Evolutionary conservation across 2,329 filamentous ascomycete genomes (phyloP), one percentile per base, ranked within the genome.

Genomic region (Arthrobotrys megalospora): DNA sequence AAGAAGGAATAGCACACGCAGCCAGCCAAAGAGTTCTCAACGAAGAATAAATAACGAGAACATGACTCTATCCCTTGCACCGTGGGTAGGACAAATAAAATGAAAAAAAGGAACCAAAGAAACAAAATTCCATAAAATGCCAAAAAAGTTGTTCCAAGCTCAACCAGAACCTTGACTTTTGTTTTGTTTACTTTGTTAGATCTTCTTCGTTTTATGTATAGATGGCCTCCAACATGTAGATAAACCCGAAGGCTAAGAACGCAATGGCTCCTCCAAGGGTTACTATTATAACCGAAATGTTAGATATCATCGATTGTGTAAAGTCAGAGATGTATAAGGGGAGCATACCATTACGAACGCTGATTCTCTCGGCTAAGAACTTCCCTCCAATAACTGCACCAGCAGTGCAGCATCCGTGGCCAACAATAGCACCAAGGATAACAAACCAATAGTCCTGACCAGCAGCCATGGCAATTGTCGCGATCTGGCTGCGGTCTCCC

Each of bases 381-480:
- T 93, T 89, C 10, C 96, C 96, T 50, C 96, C 96, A 78, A 99
- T 88, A 45, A 99, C 96, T 48, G 96, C 96, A 21, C 93, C 91
- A 55, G 92, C 91, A 6, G 96, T 98, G 86, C 96, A 99, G 80
- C 95, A 89, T 53, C 90, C 92, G 84, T 99, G 96, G 8, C 96
- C 96, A 55, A 89, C 87, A 41, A 96, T 89, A 0, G 96, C 95
- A 75, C 96, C 96, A 55, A 94, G 87, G 3, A 94, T 97, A 41
- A 99, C 96, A 92, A 94, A 97, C 95, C 95, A 98, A 85, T 98
- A 99, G 84, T 99, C 96, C 84, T 97, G 93, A 19, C 96, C 96
- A 38, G 96, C 95, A 62, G 96, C 96, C 96, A 99, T 99, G 67
- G 96, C 96, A 83, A 99, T 97, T 0, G 96, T 99, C 21, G 96